These are phyloP conservation scores for Saccharomycopsis amapae DNA, from an alignment of 805 yeast genomes.

Conservation along the genomic window DNA sequence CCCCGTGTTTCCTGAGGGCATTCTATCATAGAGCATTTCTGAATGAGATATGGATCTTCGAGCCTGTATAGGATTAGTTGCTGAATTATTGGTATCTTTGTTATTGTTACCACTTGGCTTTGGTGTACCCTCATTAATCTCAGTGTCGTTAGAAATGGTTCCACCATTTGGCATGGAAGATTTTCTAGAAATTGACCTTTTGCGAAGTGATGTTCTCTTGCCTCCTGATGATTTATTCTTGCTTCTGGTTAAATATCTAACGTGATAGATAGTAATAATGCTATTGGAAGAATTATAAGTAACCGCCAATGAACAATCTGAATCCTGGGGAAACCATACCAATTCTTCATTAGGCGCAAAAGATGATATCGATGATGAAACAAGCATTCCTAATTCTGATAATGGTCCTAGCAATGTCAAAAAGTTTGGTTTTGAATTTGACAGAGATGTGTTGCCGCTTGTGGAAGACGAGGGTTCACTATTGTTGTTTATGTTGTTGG, in stretches of 20 bases:
- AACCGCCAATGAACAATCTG: conserved; percentile 42
- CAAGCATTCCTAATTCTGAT: conserved; percentile 63
- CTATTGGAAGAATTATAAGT: conserved; percentile 45
- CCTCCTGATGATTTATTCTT: conserved; percentile 7
- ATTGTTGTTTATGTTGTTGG: background rate
- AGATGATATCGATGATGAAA: conserved; percentile 62
- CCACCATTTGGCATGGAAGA: conserved; percentile 1
- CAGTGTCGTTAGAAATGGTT: background rate
- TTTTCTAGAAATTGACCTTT: conserved; percentile 24
- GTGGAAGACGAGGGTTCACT: background rate
- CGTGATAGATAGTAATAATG: conserved; percentile 47
- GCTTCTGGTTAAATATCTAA: conserved; percentile 32
- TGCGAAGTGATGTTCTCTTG: conserved; percentile 21
- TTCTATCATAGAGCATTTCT: conserved; percentile 36
- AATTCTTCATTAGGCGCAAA: conserved; percentile 53
- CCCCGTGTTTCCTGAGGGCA: conserved; percentile 35
- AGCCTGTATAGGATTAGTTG: conserved; percentile 13
- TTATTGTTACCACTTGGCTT: background rate
- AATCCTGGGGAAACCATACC: conserved; percentile 43
- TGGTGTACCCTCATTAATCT: background rate
- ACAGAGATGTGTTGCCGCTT: too few species aligned
- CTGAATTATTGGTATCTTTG: background rate
- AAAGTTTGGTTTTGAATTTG: conserved; percentile 29
- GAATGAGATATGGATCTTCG: conserved; percentile 33
- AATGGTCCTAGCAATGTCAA: conserved; percentile 70